Conservation (phyloP, 2,329 filamentous ascomycete species). For the Zopfia rhizophila region DNA sequence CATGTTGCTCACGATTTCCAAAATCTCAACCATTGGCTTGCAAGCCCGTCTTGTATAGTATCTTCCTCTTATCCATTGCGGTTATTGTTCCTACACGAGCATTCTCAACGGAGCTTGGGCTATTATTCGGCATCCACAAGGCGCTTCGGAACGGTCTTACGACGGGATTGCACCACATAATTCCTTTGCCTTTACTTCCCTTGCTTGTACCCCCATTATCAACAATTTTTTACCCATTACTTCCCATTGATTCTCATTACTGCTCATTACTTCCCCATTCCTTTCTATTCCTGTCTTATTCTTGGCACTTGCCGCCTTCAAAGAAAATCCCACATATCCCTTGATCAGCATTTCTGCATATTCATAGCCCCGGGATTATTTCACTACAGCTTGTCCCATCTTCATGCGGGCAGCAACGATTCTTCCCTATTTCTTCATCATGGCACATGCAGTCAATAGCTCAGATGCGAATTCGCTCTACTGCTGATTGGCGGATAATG, state of each 20-base stretch:
- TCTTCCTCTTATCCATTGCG: slow-evolving; percentile 25
- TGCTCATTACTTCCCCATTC: slow-evolving; percentile 8
- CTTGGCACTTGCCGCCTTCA: too few relatives aligned
- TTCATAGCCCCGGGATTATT: too few relatives aligned
- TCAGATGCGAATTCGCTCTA: too few relatives aligned
- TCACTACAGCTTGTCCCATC: too few relatives aligned
- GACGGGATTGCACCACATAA: slow-evolving; percentile 18
- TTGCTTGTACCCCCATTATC: slow-evolving; percentile 19
- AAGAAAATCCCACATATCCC: too few relatives aligned
- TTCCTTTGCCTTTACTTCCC: slow-evolving; percentile 16
- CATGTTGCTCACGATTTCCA: slow-evolving; percentile 27
- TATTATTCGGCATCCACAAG: slow-evolving; percentile 40
- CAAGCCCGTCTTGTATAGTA: slow-evolving; percentile 50
- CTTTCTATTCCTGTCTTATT: slow-evolving; percentile 19
- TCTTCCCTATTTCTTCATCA: too few relatives aligned
- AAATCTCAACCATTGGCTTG: slow-evolving; percentile 25
- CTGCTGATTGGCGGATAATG: too few relatives aligned
- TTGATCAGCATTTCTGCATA: too few relatives aligned
- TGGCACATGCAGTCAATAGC: too few relatives aligned
- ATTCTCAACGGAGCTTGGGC: slow-evolving; percentile 44
- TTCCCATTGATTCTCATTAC: slow-evolving; percentile 19
- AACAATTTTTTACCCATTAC: slow-evolving; percentile 24
- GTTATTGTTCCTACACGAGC: slow-evolving; percentile 29
- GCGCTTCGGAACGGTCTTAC: slow-evolving; percentile 33
- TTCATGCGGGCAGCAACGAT: too few relatives aligned